phyloP scores from a whole-genome alignment of 768 basidiomycete species.

The Mycena galopus region DNA sequence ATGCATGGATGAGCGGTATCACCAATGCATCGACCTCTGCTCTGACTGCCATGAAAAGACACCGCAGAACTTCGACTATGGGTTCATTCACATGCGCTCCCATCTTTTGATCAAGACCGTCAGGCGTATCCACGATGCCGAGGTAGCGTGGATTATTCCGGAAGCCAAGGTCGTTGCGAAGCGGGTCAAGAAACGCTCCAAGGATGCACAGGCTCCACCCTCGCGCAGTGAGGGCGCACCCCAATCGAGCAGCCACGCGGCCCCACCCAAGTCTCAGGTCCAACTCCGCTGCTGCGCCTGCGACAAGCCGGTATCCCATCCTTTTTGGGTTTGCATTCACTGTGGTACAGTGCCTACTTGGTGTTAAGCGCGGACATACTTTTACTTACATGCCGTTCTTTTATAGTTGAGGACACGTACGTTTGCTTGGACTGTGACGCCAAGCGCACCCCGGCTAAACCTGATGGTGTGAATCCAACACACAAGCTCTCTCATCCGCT shows the following conservation, averaged over 20 bases:
- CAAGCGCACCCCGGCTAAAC: neutral
- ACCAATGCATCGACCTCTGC: slow-evolving; percentile 14
- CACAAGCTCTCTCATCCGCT: slow-evolving; percentile 14
- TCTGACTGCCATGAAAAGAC: slow-evolving; percentile 24
- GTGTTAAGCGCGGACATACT: neutral
- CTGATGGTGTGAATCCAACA: neutral
- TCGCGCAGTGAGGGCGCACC: slow-evolving; percentile 13
- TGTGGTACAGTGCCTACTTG: slow-evolving; percentile 14
- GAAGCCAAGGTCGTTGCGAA: slow-evolving; percentile 24
- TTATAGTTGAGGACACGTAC: slow-evolving; percentile 4
- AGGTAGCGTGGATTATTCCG: slow-evolving; percentile 27
- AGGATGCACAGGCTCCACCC: neutral
- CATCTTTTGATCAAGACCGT: slow-evolving; percentile 28
- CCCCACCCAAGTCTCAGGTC: neutral
- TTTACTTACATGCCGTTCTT: neutral
- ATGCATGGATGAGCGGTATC: slow-evolving; percentile 27
- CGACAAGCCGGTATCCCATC: slow-evolving; percentile 5
- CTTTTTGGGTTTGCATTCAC: slow-evolving; percentile 27
- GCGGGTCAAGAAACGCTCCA: slow-evolving; percentile 17
- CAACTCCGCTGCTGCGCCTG: slow-evolving; percentile 21
- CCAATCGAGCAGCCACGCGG: neutral
- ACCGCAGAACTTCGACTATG: neutral
- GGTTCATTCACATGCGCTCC: slow-evolving; percentile 14
- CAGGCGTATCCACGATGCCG: slow-evolving; percentile 27
- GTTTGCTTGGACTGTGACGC: slow-evolving; percentile 24